Evolutionary conservation across 2,329 filamentous ascomycete genomes (phyloP).

Genomic region (Penicillium brasilianum): DNA sequence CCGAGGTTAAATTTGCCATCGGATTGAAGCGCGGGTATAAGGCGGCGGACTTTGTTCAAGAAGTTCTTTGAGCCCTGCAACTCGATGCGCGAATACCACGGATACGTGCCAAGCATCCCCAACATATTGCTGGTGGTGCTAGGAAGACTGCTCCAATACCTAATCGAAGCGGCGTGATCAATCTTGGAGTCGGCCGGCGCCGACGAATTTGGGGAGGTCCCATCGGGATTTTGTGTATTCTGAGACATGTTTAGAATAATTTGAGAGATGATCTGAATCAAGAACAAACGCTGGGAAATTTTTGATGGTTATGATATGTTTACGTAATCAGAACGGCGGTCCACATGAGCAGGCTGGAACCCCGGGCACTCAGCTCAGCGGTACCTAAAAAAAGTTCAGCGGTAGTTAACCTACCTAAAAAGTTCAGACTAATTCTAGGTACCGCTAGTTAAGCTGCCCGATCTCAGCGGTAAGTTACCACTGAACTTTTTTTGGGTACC

Average conservation of each 20-base stretch:
- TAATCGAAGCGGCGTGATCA: conserved; percentile 42
- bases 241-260: conserved; percentile 10
- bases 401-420: too few relatives aligned
- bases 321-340: not conserved
- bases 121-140: conserved; percentile 56
- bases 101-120: conserved; percentile 75
- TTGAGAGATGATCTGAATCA: not conserved
- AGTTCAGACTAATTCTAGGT: too few relatives aligned
- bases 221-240: conserved; percentile 1
- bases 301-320: not conserved
- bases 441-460: too few relatives aligned
- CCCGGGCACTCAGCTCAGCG: too few relatives aligned
- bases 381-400: too few relatives aligned
- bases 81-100: conserved; percentile 71
- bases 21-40: conserved; percentile 26
- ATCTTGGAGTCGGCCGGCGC: conserved; percentile 34
- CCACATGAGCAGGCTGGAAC: too few relatives aligned
- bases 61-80: conserved; percentile 73
- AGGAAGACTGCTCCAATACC: conserved; percentile 47
- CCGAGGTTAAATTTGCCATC: conserved; percentile 39
- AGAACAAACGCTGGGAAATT: not conserved
- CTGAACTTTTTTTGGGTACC: too few relatives aligned
- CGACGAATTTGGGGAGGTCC: not conserved
- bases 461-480: too few relatives aligned
- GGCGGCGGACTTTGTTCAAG: conserved; percentile 65